Percentiles rank a stretch among this genome's conserved stretches.
These are phyloP conservation scores for Coelastrella sp. DNA, from an alignment of 139 green algal genomes.

Conservation along the genomic window DNA sequence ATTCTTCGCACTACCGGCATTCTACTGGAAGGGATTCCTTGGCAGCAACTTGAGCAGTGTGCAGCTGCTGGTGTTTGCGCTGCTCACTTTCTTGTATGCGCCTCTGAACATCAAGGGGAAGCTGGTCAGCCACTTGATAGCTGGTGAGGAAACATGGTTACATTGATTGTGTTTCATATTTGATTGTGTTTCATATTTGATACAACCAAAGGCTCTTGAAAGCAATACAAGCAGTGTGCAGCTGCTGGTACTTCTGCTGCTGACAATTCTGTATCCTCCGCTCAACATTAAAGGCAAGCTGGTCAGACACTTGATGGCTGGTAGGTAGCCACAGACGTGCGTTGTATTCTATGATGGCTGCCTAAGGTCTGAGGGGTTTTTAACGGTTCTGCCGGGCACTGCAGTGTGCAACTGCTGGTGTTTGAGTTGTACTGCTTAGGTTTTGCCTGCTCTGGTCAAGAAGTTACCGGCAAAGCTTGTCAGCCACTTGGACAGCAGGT, in stretches of 20 bases:
- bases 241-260: conserved; percentile 93
- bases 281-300: conserved; percentile 85
- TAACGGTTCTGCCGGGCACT: no score
- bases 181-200: no score
- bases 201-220: conserved; percentile 81
- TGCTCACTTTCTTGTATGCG: conserved; percentile 89
- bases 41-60: conserved; percentile 78
- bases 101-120: conserved; percentile 81
- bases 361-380: no score
- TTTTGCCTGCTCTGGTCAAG: no score
- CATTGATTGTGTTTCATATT: no score
- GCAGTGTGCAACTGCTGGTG: conserved; percentile 86
- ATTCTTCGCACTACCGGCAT: conserved; percentile 90
- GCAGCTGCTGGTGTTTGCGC: conserved; percentile 93
- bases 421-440: no score
- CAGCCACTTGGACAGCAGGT: no score
- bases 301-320: conserved; percentile 83
- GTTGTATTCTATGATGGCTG: no score
- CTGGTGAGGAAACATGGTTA: conserved; percentile 41
- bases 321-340: no score
- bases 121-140: conserved; percentile 88
- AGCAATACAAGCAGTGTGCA: conserved; percentile 81
- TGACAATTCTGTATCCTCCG: conserved; percentile 87
- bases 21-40: conserved; percentile 94
- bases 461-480: no score